Conservation (phyloP, 768 basidiomycete genomes). For the Boletus pseudopeckii region DNA sequence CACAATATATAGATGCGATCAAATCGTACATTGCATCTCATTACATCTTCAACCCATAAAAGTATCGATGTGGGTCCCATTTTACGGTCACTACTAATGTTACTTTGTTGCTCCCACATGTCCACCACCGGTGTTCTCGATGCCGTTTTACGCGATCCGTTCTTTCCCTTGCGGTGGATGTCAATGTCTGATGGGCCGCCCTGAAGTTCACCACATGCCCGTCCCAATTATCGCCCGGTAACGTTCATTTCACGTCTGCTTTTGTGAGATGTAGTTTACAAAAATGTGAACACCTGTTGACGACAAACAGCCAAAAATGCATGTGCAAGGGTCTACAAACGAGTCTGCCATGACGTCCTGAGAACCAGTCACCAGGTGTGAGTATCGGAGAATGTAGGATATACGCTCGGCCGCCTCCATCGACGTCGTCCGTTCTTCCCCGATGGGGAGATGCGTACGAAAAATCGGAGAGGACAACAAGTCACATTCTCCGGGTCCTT, state of each 20-base stretch:
- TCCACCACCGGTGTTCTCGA: background rate
- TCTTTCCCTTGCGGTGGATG: background rate
- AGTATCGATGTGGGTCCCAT: background rate
- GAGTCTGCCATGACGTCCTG: background rate
- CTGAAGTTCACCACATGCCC: background rate
- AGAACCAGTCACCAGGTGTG: background rate
- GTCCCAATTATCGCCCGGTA: background rate
- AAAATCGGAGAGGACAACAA: background rate
- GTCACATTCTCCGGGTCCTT: background rate
- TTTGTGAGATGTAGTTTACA: background rate
- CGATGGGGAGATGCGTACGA: background rate
- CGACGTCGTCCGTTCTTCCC: background rate
- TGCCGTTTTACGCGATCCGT: background rate
- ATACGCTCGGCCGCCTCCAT: background rate
- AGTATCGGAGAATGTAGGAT: background rate
- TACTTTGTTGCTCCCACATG: background rate
- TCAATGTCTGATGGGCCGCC: background rate
- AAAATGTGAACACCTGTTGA: background rate
- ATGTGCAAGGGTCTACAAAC: background rate
- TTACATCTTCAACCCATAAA: background rate
- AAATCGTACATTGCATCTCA: background rate
- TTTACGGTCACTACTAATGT: background rate
- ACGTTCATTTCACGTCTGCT: background rate
- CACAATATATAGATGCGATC: background rate
- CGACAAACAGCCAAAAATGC: background rate